Percentiles rank a stretch among this genome's conserved stretches.
These are phyloP conservation scores for Sugiyamaella marilandica DNA, from an alignment of 805 yeast genomes.

Conservation along the genomic window DNA sequence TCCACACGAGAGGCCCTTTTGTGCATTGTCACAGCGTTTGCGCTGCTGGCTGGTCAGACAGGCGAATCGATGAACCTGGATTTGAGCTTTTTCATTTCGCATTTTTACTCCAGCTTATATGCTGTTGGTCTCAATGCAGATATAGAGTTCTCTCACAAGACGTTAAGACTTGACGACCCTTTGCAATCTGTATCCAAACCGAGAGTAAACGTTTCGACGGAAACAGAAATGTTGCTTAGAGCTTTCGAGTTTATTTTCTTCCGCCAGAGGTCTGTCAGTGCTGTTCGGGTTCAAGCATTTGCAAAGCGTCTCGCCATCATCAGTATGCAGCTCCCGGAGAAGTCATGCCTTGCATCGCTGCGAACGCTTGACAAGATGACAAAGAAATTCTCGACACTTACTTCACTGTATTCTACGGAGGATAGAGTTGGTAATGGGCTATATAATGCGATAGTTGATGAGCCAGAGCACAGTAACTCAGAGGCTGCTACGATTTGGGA, in stretches of 20 bases:
- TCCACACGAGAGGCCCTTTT: conserved; percentile 62
- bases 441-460: conserved; percentile 59
- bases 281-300: conserved; percentile 58
- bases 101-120: conserved; percentile 64
- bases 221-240: conserved; percentile 73
- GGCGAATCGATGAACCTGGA: conserved; percentile 69
- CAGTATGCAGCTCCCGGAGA: conserved; percentile 77
- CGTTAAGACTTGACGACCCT: conserved; percentile 78
- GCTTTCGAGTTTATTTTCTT: conserved; percentile 72
- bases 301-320: conserved; percentile 71
- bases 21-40: conserved; percentile 86
- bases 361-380: conserved; percentile 74
- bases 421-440: conserved; percentile 82
- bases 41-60: conserved; percentile 71
- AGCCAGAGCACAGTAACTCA: conserved; percentile 72
- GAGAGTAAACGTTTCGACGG: conserved; percentile 80
- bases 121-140: conserved; percentile 74
- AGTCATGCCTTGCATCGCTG: conserved; percentile 70
- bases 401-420: conserved; percentile 78
- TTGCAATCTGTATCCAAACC: conserved; percentile 29
- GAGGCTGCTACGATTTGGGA: conserved; percentile 94
- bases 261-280: conserved; percentile 21
- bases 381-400: conserved; percentile 64
- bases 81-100: conserved; percentile 70
- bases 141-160: conserved; percentile 77